Evolutionary conservation across 1,139 yeast genomes (phyloP), one percentile per base, ranked within the genome.

Genomic region (Suhomyces bokatorum): DNA sequence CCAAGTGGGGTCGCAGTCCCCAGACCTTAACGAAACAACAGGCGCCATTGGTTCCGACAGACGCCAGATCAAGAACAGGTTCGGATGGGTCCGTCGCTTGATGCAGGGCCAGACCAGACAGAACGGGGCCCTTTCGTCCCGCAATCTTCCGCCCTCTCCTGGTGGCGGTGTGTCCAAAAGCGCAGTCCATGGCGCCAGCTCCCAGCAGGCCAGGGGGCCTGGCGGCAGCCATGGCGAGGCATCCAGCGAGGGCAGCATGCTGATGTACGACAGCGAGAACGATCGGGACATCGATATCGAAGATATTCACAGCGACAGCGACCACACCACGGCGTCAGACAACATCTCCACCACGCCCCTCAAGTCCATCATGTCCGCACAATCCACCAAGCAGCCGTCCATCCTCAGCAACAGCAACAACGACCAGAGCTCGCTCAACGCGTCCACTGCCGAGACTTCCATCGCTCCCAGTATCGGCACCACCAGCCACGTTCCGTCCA

Each of bases 361-460:
- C 39, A 70, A 78, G 48, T 79, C 84, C 15, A 64, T 78, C 35
- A 65, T 73, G 17, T 77, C 82, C 2, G 59, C 68, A 2, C 80
- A 81, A 30, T 70, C 77, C n/a, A 73, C 78, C 6, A 66, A 66
- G 43, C 56, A 75, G 2, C 76, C 78, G 0, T 70, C 76, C 8
- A 67, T 74, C 4, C 56, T 73, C 39, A 73, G 82, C 66, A 61
- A 74, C 58, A 50, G 64, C 55, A 46, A 45, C 20, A 50, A 70
- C 2, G 79, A 72, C 62, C 54, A 56, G 57, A 44, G 64, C 59
- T 54, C 77, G 52, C 57, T 66, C 26, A 69, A 68, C 47, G 75
- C 79, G 1, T 75, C 81, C 2, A 78, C 83, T 0, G 75, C 80
- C 1, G 78, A 77, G 46, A 78, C 84, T 0, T 77, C 83, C 11